Conservation (phyloP, 345 rosid species). For the Populus alba region DNA sequence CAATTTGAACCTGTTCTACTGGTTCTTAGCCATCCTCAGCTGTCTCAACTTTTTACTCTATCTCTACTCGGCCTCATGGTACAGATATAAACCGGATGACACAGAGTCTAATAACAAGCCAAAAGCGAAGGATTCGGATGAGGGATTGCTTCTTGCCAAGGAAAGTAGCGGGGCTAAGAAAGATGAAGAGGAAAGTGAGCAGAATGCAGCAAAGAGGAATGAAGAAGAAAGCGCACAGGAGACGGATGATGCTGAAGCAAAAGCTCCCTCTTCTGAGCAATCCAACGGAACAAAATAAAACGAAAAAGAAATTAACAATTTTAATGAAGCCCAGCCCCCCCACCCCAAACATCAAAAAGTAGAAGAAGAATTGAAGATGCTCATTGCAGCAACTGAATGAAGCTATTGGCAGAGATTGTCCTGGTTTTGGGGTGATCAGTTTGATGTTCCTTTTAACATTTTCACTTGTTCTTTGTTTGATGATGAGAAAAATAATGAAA, state of each 20-base stretch:
- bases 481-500: too few relatives aligned
- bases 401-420: too few relatives aligned
- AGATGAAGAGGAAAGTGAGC: not conserved
- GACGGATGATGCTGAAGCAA: not conserved
- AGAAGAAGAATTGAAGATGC: too few relatives aligned
- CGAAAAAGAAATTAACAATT: too few relatives aligned
- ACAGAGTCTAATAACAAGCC: not conserved
- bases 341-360: too few relatives aligned
- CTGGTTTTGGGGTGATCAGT: too few relatives aligned
- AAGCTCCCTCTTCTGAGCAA: not conserved
- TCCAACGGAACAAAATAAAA: not conserved
- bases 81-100: slow-evolving; percentile 20
- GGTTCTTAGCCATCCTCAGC: slow-evolving; percentile 30
- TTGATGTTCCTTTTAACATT: too few relatives aligned
- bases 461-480: too few relatives aligned
- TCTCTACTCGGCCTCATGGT: slow-evolving; percentile 30
- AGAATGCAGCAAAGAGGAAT: not conserved
- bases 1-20: slow-evolving; percentile 28
- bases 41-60: slow-evolving; percentile 19
- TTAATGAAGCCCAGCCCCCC: too few relatives aligned
- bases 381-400: too few relatives aligned
- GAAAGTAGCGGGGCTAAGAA: not conserved
- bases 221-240: not conserved
- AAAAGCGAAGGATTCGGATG: not conserved
- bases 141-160: not conserved